Base-by-base conservation (phyloP, 2,329 filamentous ascomycete species). In the Zarea fungicola region DNA sequence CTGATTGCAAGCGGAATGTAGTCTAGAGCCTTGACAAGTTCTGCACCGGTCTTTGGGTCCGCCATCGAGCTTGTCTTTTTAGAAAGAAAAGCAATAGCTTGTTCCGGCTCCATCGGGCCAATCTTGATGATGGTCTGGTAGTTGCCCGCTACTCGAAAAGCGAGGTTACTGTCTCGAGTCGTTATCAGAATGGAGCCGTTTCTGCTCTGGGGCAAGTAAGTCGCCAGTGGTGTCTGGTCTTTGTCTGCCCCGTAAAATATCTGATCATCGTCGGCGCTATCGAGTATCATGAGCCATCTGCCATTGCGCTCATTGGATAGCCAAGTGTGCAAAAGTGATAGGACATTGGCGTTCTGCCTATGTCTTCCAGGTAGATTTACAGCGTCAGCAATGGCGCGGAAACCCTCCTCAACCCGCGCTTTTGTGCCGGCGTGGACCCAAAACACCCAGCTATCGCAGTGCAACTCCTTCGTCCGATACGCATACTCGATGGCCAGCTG, bases 241-340 rank as follows among this genome's bases (percentile, higher is more conserved):
- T 1, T 49, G 35, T 39, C 53, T 26, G 36, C 61, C 60, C 21
- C 10, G 22, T 35, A 44, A 23, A 66, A 60, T 5, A 65, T 51
- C 7, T 58, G 43, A 26, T 40, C 11, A 54, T 69, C 56, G 51
- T 70, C 66, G 34, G 62, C 65, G 50, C 63, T 68, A 34, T 71
- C 66, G 18, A 71, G 56, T 39, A 70, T 53, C 25, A 70, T 54
- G 13, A 63, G 14, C 68, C 66, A 71, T 37, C 34, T 51, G 16
- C 59, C 58, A 32, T 62, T 58, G 26, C 36, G 42, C 39, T 60
- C 52, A 22, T 61, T 56, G 1, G 55, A 58, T 6, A 70, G 55
- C 66, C 64, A 71, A 18, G 29, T 26, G 34, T 54, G 52, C 1
- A 70, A 60, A 2, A 62, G 55, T 16, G 49, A 42, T 1, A 57